Conservation (phyloP, 345 rosid species). For the Hibiscus mutabilis region DNA sequence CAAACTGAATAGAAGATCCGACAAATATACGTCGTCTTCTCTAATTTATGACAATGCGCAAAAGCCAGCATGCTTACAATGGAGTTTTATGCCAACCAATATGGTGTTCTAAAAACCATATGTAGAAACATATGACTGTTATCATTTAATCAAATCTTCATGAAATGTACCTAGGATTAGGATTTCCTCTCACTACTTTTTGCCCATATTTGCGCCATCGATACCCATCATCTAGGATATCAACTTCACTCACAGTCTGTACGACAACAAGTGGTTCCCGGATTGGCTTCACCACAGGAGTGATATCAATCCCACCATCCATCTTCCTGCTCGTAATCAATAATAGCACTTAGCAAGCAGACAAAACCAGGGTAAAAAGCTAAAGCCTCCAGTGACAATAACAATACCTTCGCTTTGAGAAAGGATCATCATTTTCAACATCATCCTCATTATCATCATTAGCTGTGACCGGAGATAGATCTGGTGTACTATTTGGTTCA, state of each 20-base stretch:
- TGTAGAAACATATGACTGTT: background rate
- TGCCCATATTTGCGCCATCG: slow-evolving; percentile 99
- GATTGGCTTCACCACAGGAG: slow-evolving; percentile 90
- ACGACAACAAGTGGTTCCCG: slow-evolving; percentile 98
- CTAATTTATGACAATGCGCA: background rate
- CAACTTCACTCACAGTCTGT: slow-evolving; percentile 95
- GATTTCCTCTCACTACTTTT: slow-evolving; percentile 97
- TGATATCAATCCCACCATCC: slow-evolving; percentile 71
- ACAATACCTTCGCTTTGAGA: slow-evolving; percentile 69
- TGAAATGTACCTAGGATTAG: slow-evolving; percentile 77
- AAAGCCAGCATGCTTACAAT: background rate
- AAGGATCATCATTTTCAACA: slow-evolving; percentile 69
- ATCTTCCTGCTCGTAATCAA: slow-evolving; percentile 54
- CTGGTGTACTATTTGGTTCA: slow-evolving; percentile 48
- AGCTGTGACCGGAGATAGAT: slow-evolving; percentile 42
- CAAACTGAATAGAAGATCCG: background rate
- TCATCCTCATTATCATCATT: slow-evolving; percentile 62
- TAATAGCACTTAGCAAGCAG: slow-evolving; percentile 14
- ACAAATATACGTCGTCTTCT: background rate
- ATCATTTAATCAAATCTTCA: background rate
- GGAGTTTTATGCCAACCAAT: background rate
- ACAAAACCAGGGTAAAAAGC: slow-evolving; percentile 11
- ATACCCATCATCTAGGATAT: slow-evolving; percentile 95
- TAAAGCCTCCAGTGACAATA: slow-evolving; percentile 7
- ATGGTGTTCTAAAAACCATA: background rate